Evolutionary conservation across 257 asterid genomes (phyloP), one percentile per base, ranked within the genome.

Genomic region (Penstemon davidsonii): DNA sequence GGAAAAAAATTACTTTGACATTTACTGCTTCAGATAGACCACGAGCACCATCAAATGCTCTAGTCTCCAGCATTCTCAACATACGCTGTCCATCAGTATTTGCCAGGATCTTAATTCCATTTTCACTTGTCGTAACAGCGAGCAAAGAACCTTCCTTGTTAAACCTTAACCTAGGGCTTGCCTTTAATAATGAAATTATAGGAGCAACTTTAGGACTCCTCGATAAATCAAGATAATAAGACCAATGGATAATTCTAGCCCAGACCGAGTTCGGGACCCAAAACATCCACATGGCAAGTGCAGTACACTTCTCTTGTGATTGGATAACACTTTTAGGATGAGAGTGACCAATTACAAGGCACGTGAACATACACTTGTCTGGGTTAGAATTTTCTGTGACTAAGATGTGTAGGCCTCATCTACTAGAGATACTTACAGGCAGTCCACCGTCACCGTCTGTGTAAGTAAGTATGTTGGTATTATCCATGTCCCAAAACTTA

Each of bases 401-500:
- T 2, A 2, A 25, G 3, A 25, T 25, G 33, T 25, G 2, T 25
- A 25, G 33, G 33, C 33, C 33, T 25, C 33, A 25, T 25, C 33
- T 25, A 25, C 33, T 25, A 25, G 61, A 71, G 52, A 69, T 65
- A 82, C 97, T 90, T 53, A 92, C 98, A 41, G 97, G 95, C 70
- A 92, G 91, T 82, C 98, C 98, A 65, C 97, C 96, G 55, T 90
- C 98, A 3, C 88, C 88, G 52, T 92, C 97, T 15, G 90, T 70
- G 71, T n/a, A 79, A 44, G 94, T 86, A 69, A 90, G 84, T 38
- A 79, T 81, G 76, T 69, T 89, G 65, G 76, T 87, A 73, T 81
- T 87, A 69, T 91, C 97, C 92, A 91, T 87, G 68, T 89, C 97
- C 97, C 97, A 91, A 71, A 91, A 91, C 79, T 91, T 91, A 62